A percentile compares a stretch with the other conserved stretches of the same genome.
These are phyloP conservation scores for Oryza nivara DNA, from an alignment of 176 grass and related monocot genomes.

Conservation along the genomic window DNA sequence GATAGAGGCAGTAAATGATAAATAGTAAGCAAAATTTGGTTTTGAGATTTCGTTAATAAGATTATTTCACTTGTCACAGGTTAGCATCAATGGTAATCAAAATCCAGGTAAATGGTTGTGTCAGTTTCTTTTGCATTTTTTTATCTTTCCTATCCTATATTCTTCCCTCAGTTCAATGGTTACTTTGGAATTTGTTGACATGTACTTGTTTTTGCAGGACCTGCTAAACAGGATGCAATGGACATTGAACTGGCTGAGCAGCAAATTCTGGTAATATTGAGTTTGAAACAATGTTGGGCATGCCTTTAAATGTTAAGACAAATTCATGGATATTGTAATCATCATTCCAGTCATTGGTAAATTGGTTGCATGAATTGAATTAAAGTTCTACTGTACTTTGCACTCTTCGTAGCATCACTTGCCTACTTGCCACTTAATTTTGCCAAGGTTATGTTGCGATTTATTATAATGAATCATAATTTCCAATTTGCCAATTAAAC, in stretches of 20 bases:
- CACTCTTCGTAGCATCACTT: slow-evolving; percentile 14
- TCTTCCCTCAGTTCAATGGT: slow-evolving; percentile 15
- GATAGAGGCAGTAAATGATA: neutral
- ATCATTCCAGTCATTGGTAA: neutral
- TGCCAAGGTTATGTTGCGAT: neutral
- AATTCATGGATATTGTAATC: slow-evolving; percentile 38
- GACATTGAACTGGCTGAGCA: slow-evolving; percentile 80
- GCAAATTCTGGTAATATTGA: slow-evolving; percentile 87
- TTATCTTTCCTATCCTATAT: neutral
- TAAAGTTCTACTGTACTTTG: slow-evolving; percentile 1
- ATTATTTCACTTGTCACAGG: slow-evolving; percentile 60
- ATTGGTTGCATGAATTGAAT: slow-evolving; percentile 27
- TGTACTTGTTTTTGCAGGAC: slow-evolving; percentile 56
- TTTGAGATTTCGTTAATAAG: slow-evolving; percentile 38
- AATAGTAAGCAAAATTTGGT: neutral
- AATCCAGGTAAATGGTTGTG: slow-evolving; percentile 61
- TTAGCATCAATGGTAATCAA: slow-evolving; percentile 56
- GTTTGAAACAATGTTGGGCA: neutral
- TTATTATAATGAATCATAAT: neutral
- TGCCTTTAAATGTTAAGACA: slow-evolving; percentile 26
- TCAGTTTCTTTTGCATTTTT: slow-evolving; percentile 16
- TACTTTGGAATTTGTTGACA: slow-evolving; percentile 25
- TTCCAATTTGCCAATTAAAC: slow-evolving; percentile 9
- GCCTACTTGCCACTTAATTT: neutral
- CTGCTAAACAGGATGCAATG: slow-evolving; percentile 63